Evolutionary conservation across 2,329 filamentous ascomycete genomes (phyloP).

Genomic region (Ramularia collo-cygni): DNA sequence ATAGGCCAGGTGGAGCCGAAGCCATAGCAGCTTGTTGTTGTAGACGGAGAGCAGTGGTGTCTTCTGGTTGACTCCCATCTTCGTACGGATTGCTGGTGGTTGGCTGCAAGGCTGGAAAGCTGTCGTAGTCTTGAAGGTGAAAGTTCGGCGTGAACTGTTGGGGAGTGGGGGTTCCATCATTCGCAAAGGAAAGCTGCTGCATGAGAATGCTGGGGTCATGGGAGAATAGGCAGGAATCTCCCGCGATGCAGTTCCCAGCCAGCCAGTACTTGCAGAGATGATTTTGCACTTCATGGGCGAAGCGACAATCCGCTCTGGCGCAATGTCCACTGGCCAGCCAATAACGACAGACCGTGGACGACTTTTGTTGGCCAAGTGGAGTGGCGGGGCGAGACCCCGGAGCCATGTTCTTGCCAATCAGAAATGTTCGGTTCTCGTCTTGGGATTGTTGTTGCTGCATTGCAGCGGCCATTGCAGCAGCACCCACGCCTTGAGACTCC

Average conservation of each 20-base stretch:
- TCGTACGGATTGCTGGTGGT: slow-evolving; percentile 40
- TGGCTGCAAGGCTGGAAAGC: slow-evolving; percentile 68
- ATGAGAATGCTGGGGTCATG: slow-evolving; percentile 87
- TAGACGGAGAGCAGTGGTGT: slow-evolving; percentile 35
- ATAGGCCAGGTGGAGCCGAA: slow-evolving; percentile 57
- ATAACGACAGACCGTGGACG: slow-evolving; percentile 92
- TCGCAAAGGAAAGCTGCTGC: slow-evolving; percentile 68
- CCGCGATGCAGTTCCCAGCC: slow-evolving; percentile 88
- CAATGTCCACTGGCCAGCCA: slow-evolving; percentile 95
- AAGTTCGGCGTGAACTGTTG: slow-evolving; percentile 60
- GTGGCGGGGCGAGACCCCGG: slow-evolving; percentile 66
- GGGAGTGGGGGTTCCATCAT: slow-evolving; percentile 53
- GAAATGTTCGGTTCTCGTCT: slow-evolving; percentile 55
- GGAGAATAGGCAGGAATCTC: slow-evolving; percentile 91
- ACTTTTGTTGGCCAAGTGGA: slow-evolving; percentile 69
- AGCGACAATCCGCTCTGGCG: slow-evolving; percentile 88
- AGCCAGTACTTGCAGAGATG: slow-evolving; percentile 99
- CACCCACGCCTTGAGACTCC: slow-evolving; percentile 57
- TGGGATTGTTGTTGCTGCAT: slow-evolving; percentile 28
- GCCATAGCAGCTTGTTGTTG: slow-evolving; percentile 37
- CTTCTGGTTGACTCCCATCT: slow-evolving; percentile 27
- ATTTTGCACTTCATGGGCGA: slow-evolving; percentile 91
- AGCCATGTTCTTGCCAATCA: slow-evolving; percentile 86
- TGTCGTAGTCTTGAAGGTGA: slow-evolving; percentile 74
- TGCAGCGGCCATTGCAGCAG: slow-evolving; percentile 22